Conservation (phyloP, 495 filamentous ascomycete genomes). For the Penicillium verhagenii region DNA sequence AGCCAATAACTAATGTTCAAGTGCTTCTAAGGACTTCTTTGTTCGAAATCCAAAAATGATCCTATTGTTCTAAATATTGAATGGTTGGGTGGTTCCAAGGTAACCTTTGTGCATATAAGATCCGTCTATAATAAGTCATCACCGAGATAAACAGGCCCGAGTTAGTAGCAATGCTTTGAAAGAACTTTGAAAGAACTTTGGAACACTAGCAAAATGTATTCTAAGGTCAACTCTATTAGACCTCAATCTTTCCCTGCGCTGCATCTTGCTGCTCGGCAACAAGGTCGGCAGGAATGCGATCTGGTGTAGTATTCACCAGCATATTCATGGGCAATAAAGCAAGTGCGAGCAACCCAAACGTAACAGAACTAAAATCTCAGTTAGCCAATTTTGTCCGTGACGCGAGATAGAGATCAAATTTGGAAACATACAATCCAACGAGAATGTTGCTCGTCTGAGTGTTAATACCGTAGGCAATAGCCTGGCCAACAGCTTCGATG, state of each 20-base stretch:
- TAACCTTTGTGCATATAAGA: background rate
- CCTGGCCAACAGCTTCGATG: constrained; percentile 31
- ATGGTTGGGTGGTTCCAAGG: too few species aligned
- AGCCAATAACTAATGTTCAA: too few species aligned
- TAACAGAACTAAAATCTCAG: constrained; percentile 18
- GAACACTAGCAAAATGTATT: too few species aligned
- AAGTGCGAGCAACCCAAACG: constrained; percentile 23
- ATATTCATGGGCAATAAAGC: constrained; percentile 26
- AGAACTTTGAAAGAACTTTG: too few species aligned
- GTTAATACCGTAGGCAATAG: constrained; percentile 32
- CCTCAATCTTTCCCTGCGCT: constrained; percentile 14
- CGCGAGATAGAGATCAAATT: too few species aligned
- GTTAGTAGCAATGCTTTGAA: background rate
- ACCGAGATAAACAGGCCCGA: background rate
- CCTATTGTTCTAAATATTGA: too few species aligned
- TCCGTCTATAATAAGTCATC: background rate
- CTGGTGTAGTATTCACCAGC: constrained; percentile 31
- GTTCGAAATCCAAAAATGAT: too few species aligned
- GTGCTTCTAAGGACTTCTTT: too few species aligned
- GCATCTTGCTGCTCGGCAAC: constrained; percentile 28
- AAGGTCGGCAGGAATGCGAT: constrained; percentile 30
- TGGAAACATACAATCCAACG: constrained; percentile 23
- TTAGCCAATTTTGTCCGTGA: too few species aligned
- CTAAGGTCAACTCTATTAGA: background rate
- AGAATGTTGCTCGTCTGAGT: constrained; percentile 28